Conservation (phyloP, 169 alveolate genomes). For the Plasmodium adleri region DNA sequence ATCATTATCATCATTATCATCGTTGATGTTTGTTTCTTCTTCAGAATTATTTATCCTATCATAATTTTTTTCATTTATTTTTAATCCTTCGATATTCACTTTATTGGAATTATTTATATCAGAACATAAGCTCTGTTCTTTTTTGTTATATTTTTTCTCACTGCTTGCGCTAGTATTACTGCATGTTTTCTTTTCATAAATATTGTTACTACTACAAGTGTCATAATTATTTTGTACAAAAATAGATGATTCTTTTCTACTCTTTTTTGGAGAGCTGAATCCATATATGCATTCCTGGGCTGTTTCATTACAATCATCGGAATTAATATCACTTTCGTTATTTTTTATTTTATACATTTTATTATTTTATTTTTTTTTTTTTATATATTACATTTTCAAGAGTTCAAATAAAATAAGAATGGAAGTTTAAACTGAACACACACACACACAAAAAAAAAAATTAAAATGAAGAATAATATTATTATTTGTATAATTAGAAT, state of each 20-base stretch:
- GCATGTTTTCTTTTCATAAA: background rate
- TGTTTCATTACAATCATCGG: slow-evolving; percentile 72
- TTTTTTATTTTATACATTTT: slow-evolving; percentile 48
- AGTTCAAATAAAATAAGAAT: background rate
- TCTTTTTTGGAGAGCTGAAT: slow-evolving; percentile 51
- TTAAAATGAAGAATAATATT: background rate
- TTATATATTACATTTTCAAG: background rate
- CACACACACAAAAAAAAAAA: slow-evolving; percentile 1
- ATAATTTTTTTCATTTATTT: slow-evolving; percentile 21
- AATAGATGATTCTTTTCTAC: background rate
- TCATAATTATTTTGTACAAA: background rate
- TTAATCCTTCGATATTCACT: slow-evolving; percentile 14
- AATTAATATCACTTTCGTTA: slow-evolving; percentile 63
- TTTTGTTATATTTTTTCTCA: background rate
- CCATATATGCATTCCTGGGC: slow-evolving; percentile 68
- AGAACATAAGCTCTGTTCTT: background rate
- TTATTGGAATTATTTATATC: background rate
- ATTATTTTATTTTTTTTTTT: background rate
- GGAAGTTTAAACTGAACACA: background rate
- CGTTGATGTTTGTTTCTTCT: background rate
- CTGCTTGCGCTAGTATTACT: background rate
- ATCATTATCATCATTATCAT: slow-evolving; percentile 10
- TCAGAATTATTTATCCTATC: background rate
- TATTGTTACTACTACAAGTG: background rate
- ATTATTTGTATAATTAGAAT: too few species aligned